These are phyloP conservation scores for Nannizzia gypsea DNA, from an alignment of 2,329 filamentous ascomycete genomes.

Conservation along the genomic window DNA sequence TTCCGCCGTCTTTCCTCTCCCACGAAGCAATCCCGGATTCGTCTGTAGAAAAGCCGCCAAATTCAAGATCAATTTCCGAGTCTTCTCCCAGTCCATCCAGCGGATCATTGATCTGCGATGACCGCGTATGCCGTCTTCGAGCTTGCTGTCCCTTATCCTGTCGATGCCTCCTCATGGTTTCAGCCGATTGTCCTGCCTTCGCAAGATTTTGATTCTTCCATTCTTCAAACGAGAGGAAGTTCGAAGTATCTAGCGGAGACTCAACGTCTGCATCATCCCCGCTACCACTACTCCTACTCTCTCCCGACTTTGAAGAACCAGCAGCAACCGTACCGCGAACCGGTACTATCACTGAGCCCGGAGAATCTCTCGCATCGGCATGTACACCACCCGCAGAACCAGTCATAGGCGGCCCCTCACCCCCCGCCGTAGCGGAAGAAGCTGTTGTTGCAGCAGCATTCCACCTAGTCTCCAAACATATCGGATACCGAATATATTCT, in stretches of 20 bases:
- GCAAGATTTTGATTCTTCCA: slow-evolving; percentile 93
- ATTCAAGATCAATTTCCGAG: slow-evolving; percentile 68
- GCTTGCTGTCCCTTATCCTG: slow-evolving; percentile 32
- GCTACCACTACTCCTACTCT: not conserved
- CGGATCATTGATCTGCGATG: slow-evolving; percentile 51
- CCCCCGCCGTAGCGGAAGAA: not conserved
- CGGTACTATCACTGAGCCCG: not conserved
- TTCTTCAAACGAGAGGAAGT: slow-evolving; percentile 94
- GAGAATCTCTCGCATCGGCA: not conserved
- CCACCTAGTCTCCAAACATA: slow-evolving; percentile 19
- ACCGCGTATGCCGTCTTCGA: slow-evolving; percentile 34
- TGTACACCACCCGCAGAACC: not conserved
- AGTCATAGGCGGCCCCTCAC: not conserved
- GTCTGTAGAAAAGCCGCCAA: slow-evolving; percentile 48
- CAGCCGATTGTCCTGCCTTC: slow-evolving; percentile 67
- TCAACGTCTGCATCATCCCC: slow-evolving; percentile 46
- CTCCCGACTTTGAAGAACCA: not conserved
- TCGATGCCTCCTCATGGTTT: slow-evolving; percentile 46
- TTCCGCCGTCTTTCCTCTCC: slow-evolving; percentile 16
- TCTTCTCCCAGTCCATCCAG: slow-evolving; percentile 77
- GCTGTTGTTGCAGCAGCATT: not conserved
- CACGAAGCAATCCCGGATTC: slow-evolving; percentile 27
- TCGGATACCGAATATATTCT: slow-evolving; percentile 19
- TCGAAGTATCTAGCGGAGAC: slow-evolving; percentile 57
- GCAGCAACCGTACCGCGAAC: not conserved